phyloP scores from a whole-genome alignment of 352 stramenopile genomes.

The Phytophthora multivora region DNA sequence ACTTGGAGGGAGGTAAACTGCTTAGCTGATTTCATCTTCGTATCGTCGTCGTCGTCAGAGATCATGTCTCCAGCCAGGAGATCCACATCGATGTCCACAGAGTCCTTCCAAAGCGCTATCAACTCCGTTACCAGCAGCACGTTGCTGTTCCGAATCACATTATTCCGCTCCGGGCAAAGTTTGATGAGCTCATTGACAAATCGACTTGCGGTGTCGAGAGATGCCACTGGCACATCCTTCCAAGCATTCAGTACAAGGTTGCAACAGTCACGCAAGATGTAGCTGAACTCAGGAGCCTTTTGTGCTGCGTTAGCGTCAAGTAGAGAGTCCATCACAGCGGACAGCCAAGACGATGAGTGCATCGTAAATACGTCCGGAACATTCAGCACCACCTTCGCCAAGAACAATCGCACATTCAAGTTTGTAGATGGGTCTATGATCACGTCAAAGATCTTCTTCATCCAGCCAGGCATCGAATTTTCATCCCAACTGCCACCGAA shows the following conservation, averaged over 20 bases:
- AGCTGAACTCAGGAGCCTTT: conserved; percentile 61
- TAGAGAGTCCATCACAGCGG: conserved; percentile 56
- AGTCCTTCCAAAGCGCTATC: conserved; percentile 62
- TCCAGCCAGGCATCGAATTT: conserved; percentile 75
- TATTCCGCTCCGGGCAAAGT: conserved; percentile 55
- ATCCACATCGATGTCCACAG: conserved; percentile 42
- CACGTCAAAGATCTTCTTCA: conserved; percentile 74
- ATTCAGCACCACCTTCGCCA: conserved; percentile 77
- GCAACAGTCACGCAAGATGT: conserved; percentile 79
- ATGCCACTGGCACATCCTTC: conserved; percentile 39
- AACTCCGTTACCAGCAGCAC: conserved; percentile 59
- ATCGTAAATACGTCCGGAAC: conserved; percentile 56
- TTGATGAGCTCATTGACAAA: conserved; percentile 68
- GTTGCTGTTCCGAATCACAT: conserved; percentile 72
- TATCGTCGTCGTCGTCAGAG: conserved; percentile 45
- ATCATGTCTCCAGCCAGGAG: conserved; percentile 46
- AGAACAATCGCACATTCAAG: conserved; percentile 72
- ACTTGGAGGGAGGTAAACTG: conserved; percentile 63
- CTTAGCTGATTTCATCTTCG: conserved; percentile 45
- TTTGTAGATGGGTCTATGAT: conserved; percentile 40
- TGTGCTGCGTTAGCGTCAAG: conserved; percentile 49
- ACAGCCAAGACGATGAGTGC: conserved; percentile 59
- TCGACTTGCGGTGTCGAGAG: conserved; percentile 33
- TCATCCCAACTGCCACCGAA: conserved; percentile 61
- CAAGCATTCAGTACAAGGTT: conserved; percentile 58